These are phyloP conservation scores for Chlorella sp. DNA, from an alignment of 139 green algal genomes.

Conservation along the genomic window DNA sequence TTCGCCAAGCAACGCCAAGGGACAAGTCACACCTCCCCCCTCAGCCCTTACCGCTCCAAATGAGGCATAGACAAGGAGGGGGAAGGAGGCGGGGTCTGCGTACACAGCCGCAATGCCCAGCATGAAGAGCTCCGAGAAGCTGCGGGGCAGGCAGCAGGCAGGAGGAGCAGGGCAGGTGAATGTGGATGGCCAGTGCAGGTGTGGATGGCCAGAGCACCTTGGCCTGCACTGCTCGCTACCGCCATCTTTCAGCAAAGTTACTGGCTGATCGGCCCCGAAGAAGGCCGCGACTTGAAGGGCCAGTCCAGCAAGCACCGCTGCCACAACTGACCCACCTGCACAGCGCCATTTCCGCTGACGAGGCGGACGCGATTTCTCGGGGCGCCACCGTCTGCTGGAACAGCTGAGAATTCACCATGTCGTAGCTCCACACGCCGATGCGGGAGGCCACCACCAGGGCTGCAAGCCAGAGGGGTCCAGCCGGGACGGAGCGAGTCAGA, in stretches of 20 bases:
- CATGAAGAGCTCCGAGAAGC: conserved; percentile 61
- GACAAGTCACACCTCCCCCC: too few species aligned
- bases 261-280: too few species aligned
- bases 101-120: conserved; percentile 47
- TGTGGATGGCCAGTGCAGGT: too few species aligned
- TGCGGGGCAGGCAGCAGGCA: too few species aligned
- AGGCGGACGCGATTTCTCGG: conserved; percentile 46
- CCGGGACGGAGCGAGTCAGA: too few species aligned
- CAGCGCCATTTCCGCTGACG: conserved; percentile 55
- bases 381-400: conserved; percentile 57
- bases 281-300: too few species aligned
- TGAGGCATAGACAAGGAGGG: conserved; percentile 39
- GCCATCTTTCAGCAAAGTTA: too few species aligned
- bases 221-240: too few species aligned
- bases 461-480: neutral
- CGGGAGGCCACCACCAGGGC: conserved; percentile 53
- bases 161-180: too few species aligned
- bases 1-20: too few species aligned
- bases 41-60: conserved; percentile 36
- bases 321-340: conserved; percentile 31
- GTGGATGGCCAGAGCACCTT: too few species aligned
- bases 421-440: conserved; percentile 61
- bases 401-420: conserved; percentile 63
- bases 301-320: too few species aligned
- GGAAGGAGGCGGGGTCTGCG: conserved; percentile 34